Conservation (phyloP, 2,329 filamentous ascomycete species). For the Fusarium citri region DNA sequence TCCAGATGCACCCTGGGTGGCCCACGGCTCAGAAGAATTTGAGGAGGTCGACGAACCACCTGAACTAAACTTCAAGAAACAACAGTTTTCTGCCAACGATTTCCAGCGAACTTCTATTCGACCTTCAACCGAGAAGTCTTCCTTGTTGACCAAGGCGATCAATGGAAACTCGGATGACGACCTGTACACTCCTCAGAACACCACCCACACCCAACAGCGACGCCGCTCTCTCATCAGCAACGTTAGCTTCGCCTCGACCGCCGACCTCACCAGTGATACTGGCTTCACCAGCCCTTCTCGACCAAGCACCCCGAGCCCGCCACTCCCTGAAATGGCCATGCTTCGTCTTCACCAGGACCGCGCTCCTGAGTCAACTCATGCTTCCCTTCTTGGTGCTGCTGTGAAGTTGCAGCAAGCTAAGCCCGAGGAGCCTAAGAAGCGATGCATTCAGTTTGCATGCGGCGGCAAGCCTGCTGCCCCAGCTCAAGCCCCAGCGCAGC, state of each 20-base stretch:
- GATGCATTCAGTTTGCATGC: constrained; percentile 94
- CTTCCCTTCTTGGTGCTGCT: constrained; percentile 42
- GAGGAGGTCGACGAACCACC: constrained; percentile 90
- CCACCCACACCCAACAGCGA: constrained; percentile 55
- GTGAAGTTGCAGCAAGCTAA: constrained; percentile 36
- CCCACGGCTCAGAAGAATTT: constrained; percentile 68
- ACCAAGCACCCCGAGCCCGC: constrained; percentile 88
- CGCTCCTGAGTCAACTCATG: constrained; percentile 42
- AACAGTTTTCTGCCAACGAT: constrained; percentile 47
- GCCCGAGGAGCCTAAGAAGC: constrained; percentile 73
- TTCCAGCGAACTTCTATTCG: constrained; percentile 62
- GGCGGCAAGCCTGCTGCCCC: constrained; percentile 68
- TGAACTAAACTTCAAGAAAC: constrained; percentile 61
- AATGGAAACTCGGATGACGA: constrained; percentile 73
- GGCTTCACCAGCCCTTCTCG: constrained; percentile 90
- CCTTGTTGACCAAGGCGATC: constrained; percentile 87
- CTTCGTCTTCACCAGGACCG: constrained; percentile 54
- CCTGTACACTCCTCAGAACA: constrained; percentile 52
- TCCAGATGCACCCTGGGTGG: constrained; percentile 50
- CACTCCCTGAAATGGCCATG: constrained; percentile 70
- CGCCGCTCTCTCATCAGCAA: constrained; percentile 81
- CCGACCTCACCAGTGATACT: constrained; percentile 94
- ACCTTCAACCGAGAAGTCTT: constrained; percentile 72
- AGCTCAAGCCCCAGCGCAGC: constrained; percentile 28
- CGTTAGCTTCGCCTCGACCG: constrained; percentile 82